A percentile compares a stretch with the other conserved stretches of the same genome.
Conservation (phyloP, 306 rosid species). For the Prunus dulcis region DNA sequence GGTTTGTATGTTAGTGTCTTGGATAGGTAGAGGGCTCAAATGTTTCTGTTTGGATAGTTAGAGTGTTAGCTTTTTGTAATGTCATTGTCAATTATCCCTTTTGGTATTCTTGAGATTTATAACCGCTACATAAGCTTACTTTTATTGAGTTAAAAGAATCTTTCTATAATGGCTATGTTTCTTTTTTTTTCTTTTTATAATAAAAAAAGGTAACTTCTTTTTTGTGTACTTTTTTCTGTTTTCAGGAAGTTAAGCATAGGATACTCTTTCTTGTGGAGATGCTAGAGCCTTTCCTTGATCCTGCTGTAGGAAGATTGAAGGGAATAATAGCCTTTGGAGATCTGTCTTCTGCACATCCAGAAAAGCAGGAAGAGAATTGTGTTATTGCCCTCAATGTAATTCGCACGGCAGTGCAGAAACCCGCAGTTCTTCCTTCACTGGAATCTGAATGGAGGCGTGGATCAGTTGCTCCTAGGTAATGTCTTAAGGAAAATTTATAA, state of each 20-base stretch:
- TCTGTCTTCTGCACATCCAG: slow-evolving; percentile 62
- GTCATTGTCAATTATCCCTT: neutral
- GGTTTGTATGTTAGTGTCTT: neutral
- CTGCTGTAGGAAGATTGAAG: slow-evolving; percentile 67
- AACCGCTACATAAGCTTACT: slow-evolving; percentile 7
- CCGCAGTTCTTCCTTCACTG: slow-evolving; percentile 81
- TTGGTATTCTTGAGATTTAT: neutral
- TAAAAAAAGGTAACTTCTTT: neutral
- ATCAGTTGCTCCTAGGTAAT: slow-evolving; percentile 85
- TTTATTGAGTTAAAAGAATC: slow-evolving; percentile 11
- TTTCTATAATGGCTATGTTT: neutral
- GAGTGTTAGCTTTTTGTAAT: neutral
- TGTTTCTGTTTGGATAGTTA: neutral
- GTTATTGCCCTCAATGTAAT: slow-evolving; percentile 68
- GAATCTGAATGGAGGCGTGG: slow-evolving; percentile 96
- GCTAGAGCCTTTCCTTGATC: slow-evolving; percentile 93
- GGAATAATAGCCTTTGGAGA: slow-evolving; percentile 77
- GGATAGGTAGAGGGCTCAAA: neutral
- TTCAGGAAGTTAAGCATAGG: slow-evolving; percentile 77
- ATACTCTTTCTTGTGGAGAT: slow-evolving; percentile 93
- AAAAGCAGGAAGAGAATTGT: slow-evolving; percentile 68
- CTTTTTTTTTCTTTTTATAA: no score
- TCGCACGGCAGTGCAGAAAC: slow-evolving; percentile 74
- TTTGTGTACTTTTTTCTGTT: slow-evolving; percentile 8
- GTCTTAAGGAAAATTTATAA: neutral